Base-by-base conservation (phyloP, 2,329 filamentous ascomycete genomes). In the Colletotrichum endophyticum region DNA sequence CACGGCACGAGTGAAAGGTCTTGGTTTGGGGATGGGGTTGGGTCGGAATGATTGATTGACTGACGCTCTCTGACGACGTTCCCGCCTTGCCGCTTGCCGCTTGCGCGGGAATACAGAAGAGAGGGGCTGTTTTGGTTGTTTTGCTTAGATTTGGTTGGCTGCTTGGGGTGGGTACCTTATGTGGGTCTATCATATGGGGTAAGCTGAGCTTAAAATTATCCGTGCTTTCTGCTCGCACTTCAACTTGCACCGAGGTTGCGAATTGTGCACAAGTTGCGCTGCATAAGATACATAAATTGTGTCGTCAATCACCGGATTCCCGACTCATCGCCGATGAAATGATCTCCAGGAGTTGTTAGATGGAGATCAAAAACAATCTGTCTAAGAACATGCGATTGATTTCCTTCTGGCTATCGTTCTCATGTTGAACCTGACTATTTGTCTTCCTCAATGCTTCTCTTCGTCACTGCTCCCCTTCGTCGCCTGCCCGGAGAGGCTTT, bases 41-140 rank as follows among this genome's bases (percentile, higher is more conserved):
- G 70, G 70, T 64, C 63, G 73, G 53, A 49, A n/a, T 28, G 36
- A 66, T 39, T 57, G 44, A 75, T 73, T 69, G 73, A 73, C 59
- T 72, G 73, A 75, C 72, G 73, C 71, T 75, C 30, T 34, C 57
- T 71, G 73, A 75, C 70, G 73, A 73, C 74, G 71, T 74, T 76
- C 71, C 71, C 74, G 71, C 74, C 74, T 62, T 70, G 71, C 74
- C 70, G 70, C 74, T 28, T 73, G 71, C 64, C 74, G 70, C 74
- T 70, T 66, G 74, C 74, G 64, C 70, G 59, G 74, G 57, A 76
- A 76, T 59, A 70, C 32, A 30, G 49, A 63, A 70, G 64, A 74
- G 74, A 74, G 73, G 70, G 74, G 71, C 72, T 66, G 64, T 30
- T 34, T 73, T 73, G 73, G 28, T 75, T 68, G 36, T 70, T 73